Percentiles rank a stretch among this genome's conserved stretches.
Conservation (phyloP, 2,329 filamentous ascomycete genomes). For the Aspergillus niger region DNA sequence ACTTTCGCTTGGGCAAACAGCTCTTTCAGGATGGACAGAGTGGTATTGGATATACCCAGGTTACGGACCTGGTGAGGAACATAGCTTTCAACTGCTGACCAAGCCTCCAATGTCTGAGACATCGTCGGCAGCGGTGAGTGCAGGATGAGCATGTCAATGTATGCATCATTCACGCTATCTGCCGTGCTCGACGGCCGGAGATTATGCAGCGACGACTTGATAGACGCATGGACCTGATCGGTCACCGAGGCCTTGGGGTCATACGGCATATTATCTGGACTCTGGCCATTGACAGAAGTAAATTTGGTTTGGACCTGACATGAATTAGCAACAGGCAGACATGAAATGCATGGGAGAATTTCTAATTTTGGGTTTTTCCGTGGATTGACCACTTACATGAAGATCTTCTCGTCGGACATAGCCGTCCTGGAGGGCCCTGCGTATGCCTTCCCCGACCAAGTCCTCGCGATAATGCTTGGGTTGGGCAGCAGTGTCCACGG, state of each 20-base stretch:
- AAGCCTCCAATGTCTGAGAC: conserved; percentile 62
- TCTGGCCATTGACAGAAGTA: conserved; percentile 66
- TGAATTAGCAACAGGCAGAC: background rate
- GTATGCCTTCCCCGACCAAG: conserved; percentile 68
- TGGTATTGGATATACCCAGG: conserved; percentile 76
- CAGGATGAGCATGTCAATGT: conserved; percentile 61
- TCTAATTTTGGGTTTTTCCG: background rate
- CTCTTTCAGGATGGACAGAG: conserved; percentile 57
- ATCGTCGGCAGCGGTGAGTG: conserved; percentile 58
- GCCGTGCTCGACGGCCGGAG: conserved; percentile 46
- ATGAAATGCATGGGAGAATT: background rate
- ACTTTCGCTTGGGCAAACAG: conserved; percentile 51
- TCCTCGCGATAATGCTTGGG: conserved; percentile 76
- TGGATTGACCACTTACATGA: conserved; percentile 53
- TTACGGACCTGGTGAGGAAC: conserved; percentile 65
- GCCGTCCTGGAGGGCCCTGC: conserved; percentile 61
- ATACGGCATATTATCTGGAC: conserved; percentile 64
- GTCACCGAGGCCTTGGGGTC: conserved; percentile 58
- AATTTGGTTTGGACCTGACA: conserved; percentile 79
- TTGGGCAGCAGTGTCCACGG: conserved; percentile 76
- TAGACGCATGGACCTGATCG: conserved; percentile 67
- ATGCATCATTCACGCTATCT: conserved; percentile 44
- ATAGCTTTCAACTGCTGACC: conserved; percentile 66
- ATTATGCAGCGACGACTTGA: conserved; percentile 67
- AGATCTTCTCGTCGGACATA: conserved; percentile 62